phyloP scores from a whole-genome alignment of 164 flowering plant species.

The Stephania japonica region DNA sequence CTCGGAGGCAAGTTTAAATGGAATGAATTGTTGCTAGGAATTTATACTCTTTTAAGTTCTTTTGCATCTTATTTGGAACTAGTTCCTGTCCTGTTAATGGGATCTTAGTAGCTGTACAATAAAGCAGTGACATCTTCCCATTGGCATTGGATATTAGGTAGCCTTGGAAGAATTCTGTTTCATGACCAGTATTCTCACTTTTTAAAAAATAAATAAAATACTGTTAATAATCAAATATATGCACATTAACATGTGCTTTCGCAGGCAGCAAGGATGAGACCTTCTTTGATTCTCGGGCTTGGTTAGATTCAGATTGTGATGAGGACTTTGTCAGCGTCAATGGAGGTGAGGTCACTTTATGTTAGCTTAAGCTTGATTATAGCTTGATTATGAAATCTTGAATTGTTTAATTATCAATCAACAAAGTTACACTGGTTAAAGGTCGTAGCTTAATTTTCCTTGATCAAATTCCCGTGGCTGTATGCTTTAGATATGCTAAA shows the following conservation, averaged over 20 bases:
- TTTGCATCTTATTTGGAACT: not conserved
- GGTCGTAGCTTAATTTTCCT: not conserved
- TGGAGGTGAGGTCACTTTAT: conserved; percentile 52
- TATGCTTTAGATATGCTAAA: not conserved
- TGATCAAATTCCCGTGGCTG: not conserved
- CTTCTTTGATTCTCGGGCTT: conserved; percentile 71
- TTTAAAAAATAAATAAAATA: not conserved
- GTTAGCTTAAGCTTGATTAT: not conserved
- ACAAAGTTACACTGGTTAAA: not conserved
- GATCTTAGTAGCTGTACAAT: not conserved
- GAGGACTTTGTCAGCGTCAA: conserved; percentile 82
- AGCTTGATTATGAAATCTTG: not conserved
- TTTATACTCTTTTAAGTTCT: not conserved
- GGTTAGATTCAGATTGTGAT: conserved; percentile 87
- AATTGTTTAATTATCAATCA: not conserved
- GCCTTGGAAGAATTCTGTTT: too few species aligned
- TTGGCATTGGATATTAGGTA: not conserved
- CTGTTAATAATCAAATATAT: not conserved
- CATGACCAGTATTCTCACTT: not conserved
- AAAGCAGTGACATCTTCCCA: not conserved
- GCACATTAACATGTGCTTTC: not conserved
- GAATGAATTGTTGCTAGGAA: not conserved
- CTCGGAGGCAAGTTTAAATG: not conserved
- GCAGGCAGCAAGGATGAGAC: conserved; percentile 78
- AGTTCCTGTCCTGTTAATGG: not conserved